These are phyloP conservation scores for Barbarea vulgaris DNA, from an alignment of 345 rosid species.

Conservation along the genomic window DNA sequence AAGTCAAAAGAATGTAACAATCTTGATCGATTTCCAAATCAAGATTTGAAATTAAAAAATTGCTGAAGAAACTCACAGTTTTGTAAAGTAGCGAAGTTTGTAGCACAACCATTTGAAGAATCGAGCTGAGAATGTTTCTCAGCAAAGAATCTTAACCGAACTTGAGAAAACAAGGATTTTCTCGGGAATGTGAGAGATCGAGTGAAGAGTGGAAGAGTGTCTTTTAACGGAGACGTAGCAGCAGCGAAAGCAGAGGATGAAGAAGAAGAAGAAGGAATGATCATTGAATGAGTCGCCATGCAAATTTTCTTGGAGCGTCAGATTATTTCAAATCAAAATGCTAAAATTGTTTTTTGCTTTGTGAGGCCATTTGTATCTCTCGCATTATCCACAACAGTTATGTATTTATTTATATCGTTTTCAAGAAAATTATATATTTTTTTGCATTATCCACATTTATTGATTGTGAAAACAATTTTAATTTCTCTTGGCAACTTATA, in stretches of 20 bases:
- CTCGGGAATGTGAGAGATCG: conserved; percentile 43
- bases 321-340: conserved; percentile 16
- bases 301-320: conserved; percentile 18
- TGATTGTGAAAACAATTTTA: not conserved
- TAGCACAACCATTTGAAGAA: conserved; percentile 67
- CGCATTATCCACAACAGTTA: conserved; percentile 16
- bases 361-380: conserved; percentile 28
- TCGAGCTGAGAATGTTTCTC: conserved; percentile 52
- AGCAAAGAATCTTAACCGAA: conserved; percentile 49
- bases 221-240: conserved; percentile 41
- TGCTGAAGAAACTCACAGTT: conserved; percentile 53
- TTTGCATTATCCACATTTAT: conserved; percentile 13
- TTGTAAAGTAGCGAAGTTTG: conserved; percentile 55
- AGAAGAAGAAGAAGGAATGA: conserved; percentile 35
- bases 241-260: conserved; percentile 44
- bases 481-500: not conserved
- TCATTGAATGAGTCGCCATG: conserved; percentile 59
- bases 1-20: not conserved
- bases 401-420: not conserved
- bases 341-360: not conserved
- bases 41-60: not conserved
- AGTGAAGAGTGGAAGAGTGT: conserved; percentile 38
- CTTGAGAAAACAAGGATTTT: conserved; percentile 48
- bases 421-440: not conserved
- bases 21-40: too few species aligned